Evolutionary conservation across 2,329 filamentous ascomycete genomes (phyloP).

Genomic region (Calonectria hawksworthii): DNA sequence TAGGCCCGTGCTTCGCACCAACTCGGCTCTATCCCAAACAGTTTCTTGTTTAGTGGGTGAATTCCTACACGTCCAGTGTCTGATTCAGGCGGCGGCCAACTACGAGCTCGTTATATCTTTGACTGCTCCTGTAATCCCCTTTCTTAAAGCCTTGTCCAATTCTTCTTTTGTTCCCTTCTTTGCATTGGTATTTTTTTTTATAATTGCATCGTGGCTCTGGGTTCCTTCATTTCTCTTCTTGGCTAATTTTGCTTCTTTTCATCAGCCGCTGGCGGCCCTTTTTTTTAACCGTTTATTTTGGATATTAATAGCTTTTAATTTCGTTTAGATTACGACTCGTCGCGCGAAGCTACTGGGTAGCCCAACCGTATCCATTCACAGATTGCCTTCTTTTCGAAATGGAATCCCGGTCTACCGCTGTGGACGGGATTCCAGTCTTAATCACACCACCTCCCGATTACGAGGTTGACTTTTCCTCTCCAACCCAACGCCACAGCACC

Average conservation of each 20-base stretch:
- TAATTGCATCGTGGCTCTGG: background rate
- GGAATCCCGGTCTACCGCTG: slow-evolving; percentile 3
- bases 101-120: background rate
- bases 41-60: background rate
- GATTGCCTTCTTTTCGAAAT: background rate
- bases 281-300: background rate
- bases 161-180: background rate
- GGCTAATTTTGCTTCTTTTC: background rate
- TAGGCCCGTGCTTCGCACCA: background rate
- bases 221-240: background rate
- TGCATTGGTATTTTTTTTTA: background rate
- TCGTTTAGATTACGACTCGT: background rate
- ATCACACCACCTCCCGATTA: slow-evolving; percentile 45
- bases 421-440: slow-evolving; percentile 43
- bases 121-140: background rate
- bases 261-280: background rate
- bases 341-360: background rate
- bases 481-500: slow-evolving; percentile 29
- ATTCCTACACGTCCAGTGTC: background rate
- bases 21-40: background rate
- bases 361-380: background rate
- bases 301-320: background rate
- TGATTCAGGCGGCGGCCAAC: background rate
- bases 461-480: slow-evolving; percentile 48
- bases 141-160: background rate